Evolutionary conservation across 768 basidiomycete species (phyloP).

Genomic region (Boletus sp.): DNA sequence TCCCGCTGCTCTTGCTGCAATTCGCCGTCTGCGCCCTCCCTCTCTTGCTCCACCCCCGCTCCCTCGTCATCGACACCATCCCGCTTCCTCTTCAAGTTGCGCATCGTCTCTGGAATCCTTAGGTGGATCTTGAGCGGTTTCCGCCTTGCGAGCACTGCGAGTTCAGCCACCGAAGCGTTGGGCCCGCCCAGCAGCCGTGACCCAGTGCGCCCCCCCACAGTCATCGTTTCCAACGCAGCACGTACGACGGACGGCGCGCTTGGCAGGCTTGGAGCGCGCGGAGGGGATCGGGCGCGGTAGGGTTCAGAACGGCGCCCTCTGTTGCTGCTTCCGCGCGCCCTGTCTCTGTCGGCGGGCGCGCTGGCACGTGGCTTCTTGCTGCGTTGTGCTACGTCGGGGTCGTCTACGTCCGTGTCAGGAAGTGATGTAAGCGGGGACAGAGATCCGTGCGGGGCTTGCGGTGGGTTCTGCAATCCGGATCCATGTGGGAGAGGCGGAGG

Average conservation of each 20-base stretch:
- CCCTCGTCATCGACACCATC: background rate
- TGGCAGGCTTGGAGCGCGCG: no score
- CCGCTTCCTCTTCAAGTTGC: constrained; percentile 17
- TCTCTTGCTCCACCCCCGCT: background rate
- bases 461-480: background rate
- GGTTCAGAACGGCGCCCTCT: background rate
- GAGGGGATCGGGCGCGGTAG: background rate
- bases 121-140: constrained; percentile 8
- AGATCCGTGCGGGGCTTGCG: background rate
- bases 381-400: background rate
- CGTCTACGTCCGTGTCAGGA: background rate
- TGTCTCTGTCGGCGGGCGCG: background rate
- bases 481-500: background rate
- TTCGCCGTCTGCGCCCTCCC: background rate
- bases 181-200: constrained; percentile 18
- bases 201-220: background rate
- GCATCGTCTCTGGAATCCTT: constrained; percentile 6
- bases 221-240: background rate
- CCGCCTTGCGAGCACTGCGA: constrained; percentile 16
- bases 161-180: constrained; percentile 16
- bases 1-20: background rate
- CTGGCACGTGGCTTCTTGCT: background rate
- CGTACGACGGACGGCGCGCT: background rate
- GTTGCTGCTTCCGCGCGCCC: background rate
- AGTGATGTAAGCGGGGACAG: constrained; percentile 22